Evolutionary conservation across 2,329 filamentous ascomycete genomes (phyloP).

Genomic region (Lachnellula occidentalis): DNA sequence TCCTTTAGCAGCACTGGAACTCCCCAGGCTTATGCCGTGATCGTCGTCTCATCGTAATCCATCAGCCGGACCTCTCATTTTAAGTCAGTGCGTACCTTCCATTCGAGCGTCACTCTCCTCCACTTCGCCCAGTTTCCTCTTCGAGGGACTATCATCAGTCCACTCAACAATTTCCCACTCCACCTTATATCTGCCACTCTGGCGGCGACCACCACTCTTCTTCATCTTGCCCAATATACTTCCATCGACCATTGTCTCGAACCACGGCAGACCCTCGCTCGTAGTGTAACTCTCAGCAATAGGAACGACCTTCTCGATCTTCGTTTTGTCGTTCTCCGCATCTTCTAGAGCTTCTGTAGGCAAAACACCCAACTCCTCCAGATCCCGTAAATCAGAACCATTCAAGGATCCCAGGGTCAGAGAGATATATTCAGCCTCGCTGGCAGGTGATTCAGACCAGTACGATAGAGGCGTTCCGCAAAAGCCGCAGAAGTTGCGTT

Average conservation of each 20-base stretch:
- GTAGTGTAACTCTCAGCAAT: conserved; percentile 10
- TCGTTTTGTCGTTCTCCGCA: conserved; percentile 26
- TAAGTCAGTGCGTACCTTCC: conserved; percentile 7
- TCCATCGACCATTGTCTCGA: conserved; percentile 74
- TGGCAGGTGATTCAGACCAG: conserved; percentile 69
- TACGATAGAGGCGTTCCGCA: conserved; percentile 82
- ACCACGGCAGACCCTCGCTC: conserved; percentile 67
- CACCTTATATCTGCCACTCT: conserved; percentile 55
- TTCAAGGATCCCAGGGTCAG: conserved; percentile 74
- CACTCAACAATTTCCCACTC: conserved; percentile 85
- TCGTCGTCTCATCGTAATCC: neutral
- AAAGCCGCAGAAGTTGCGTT: conserved; percentile 84
- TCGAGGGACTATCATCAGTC: conserved; percentile 43
- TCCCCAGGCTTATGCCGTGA: neutral
- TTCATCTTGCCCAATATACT: conserved; percentile 66
- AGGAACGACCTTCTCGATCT: conserved; percentile 24
- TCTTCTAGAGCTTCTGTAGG: conserved; percentile 41
- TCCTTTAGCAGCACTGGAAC: neutral
- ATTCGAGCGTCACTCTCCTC: conserved; percentile 12
- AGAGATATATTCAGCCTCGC: conserved; percentile 73
- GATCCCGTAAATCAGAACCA: conserved; percentile 61
- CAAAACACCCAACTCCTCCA: conserved; percentile 73
- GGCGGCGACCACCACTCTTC: conserved; percentile 49
- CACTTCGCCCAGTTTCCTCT: conserved; percentile 47
- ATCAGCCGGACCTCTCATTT: conserved; percentile 3